These are phyloP conservation scores for Aspergillus hiratsukae DNA, from an alignment of 2,329 filamentous ascomycete species.

Conservation along the genomic window DNA sequence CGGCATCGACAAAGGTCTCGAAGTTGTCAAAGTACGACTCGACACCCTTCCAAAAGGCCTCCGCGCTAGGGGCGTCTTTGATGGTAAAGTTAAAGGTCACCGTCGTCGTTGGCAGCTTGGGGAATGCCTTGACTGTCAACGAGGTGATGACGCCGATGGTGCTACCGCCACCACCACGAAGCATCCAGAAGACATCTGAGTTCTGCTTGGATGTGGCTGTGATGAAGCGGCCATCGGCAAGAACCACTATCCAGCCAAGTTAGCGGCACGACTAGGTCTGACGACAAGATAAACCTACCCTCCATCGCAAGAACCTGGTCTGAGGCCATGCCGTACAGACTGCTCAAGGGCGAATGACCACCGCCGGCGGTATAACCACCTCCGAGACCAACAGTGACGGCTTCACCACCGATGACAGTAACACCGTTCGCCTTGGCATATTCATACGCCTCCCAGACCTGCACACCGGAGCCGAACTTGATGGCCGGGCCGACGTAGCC, in stretches of 20 bases:
- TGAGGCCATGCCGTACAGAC: conserved; percentile 49
- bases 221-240: conserved; percentile 21
- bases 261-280: no score
- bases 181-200: conserved; percentile 60
- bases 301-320: conserved; percentile 26
- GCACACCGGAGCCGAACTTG: conserved; percentile 52
- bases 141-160: conserved; percentile 32
- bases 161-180: conserved; percentile 56
- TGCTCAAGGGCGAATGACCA: conserved; percentile 53
- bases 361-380: conserved; percentile 60
- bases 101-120: conserved; percentile 22
- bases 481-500: conserved; percentile 49
- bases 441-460: conserved; percentile 46
- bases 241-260: conserved; percentile 11
- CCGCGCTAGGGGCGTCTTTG: conserved; percentile 14
- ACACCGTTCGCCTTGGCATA: conserved; percentile 43
- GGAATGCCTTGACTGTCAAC: conserved; percentile 22
- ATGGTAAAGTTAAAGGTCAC: conserved; percentile 27
- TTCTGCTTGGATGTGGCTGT: conserved; percentile 37
- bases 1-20: conserved; percentile 22
- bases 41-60: conserved; percentile 27
- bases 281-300: no score
- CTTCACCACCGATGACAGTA: conserved; percentile 50
- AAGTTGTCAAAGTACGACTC: conserved; percentile 25
- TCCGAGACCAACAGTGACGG: conserved; percentile 50